These are phyloP conservation scores for Epichloe scottii DNA, from an alignment of 2,329 filamentous ascomycete species.

Conservation along the genomic window DNA sequence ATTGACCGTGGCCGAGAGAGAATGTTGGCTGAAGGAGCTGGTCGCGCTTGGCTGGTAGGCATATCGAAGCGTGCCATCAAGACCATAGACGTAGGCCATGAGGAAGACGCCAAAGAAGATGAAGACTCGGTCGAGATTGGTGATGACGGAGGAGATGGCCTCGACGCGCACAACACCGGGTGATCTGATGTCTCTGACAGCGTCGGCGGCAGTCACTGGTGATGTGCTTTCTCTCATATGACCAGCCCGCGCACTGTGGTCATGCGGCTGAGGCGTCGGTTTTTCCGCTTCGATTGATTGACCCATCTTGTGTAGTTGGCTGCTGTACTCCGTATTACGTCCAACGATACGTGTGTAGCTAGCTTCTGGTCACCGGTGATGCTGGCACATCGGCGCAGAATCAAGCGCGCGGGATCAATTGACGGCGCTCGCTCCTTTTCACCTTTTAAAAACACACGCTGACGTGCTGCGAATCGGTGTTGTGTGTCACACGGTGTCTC, in stretches of 20 bases:
- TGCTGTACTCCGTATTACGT: no score
- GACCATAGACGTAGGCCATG: conserved; percentile 50
- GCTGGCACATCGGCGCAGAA: no score
- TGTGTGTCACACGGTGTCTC: no score
- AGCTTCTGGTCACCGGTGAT: no score
- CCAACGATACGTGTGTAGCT: no score
- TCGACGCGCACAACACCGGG: conserved; percentile 49
- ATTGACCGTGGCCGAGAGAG: conserved; percentile 43
- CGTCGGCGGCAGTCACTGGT: conserved; percentile 12
- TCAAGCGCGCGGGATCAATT: no score
- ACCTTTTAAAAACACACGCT: no score
- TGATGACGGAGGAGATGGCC: conserved; percentile 40
- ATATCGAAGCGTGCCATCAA: conserved; percentile 44
- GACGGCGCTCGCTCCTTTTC: no score
- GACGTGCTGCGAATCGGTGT: no score
- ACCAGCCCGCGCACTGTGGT: neutral
- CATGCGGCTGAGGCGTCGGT: conserved; percentile 1
- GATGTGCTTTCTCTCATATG: neutral
- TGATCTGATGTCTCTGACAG: conserved; percentile 22
- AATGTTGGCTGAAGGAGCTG: conserved; percentile 35
- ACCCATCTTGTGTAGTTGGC: neutral
- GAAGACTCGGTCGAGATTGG: conserved; percentile 35
- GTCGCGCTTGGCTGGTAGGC: conserved; percentile 45
- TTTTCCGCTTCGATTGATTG: neutral
- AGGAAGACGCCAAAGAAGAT: conserved; percentile 51